A percentile compares a stretch with the other conserved stretches of the same genome.
Evolutionary conservation across 306 rosid genomes (phyloP).

Genomic region (Acacia acuminata): DNA sequence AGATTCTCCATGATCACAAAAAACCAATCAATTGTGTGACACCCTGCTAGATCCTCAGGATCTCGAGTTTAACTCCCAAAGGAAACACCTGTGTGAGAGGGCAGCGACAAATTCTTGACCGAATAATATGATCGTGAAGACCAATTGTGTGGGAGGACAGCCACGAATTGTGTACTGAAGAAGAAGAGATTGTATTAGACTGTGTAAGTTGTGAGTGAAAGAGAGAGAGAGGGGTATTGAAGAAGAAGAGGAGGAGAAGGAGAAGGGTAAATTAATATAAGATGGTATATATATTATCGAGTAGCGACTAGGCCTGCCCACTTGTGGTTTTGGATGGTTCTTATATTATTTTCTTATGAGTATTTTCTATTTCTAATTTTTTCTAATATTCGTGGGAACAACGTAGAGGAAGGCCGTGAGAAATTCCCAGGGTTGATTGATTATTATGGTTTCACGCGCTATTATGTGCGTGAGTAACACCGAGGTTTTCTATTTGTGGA

Average conservation of each 20-base stretch:
- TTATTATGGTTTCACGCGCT: background rate
- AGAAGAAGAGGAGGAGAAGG: background rate
- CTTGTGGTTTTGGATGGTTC: background rate
- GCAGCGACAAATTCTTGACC: no score
- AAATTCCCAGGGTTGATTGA: slow-evolving; percentile 29
- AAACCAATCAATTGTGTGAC: background rate
- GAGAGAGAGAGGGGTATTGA: background rate
- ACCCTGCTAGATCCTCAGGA: no score
- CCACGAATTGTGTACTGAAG: background rate
- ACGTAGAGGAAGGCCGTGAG: slow-evolving; percentile 29
- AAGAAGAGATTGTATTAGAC: background rate
- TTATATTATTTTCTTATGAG: background rate
- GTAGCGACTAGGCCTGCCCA: background rate
- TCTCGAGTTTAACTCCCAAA: no score
- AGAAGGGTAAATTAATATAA: background rate
- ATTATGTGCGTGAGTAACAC: fast-evolving
- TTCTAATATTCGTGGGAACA: no score
- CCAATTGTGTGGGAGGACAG: fast-evolving
- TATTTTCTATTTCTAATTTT: no score
- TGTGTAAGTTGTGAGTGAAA: background rate
- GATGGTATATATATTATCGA: background rate
- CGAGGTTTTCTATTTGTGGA: background rate
- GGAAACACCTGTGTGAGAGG: no score
- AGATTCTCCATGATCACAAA: slow-evolving; percentile 4
- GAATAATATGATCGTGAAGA: no score